Evolutionary conservation across 1,139 yeast species (phyloP).

Genomic region (Groenewaldozyma auringiensis): DNA sequence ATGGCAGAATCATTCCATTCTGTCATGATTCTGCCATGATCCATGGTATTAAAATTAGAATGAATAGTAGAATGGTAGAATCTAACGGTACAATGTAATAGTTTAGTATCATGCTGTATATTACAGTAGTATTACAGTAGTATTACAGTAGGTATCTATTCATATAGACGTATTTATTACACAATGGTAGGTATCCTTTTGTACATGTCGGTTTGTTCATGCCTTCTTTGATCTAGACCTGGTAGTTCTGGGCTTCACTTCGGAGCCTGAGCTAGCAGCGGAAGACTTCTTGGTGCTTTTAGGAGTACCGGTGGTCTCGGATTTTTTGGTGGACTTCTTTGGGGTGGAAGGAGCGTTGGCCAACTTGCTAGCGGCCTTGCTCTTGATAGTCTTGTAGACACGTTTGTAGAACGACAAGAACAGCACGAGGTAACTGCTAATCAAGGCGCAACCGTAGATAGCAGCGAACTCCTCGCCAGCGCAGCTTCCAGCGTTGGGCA

Average conservation of each 20-base stretch:
- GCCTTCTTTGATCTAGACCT: background rate
- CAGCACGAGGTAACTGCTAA: slow-evolving; percentile 81
- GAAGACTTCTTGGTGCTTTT: background rate
- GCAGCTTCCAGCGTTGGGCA: slow-evolving; percentile 84
- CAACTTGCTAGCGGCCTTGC: slow-evolving; percentile 14
- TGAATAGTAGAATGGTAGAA: no score
- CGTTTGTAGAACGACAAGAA: slow-evolving; percentile 90
- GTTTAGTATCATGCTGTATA: no score
- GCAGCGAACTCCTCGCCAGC: slow-evolving; percentile 93
- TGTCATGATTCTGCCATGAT: no score
- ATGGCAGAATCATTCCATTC: no score
- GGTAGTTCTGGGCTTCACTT: background rate
- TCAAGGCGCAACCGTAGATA: slow-evolving; percentile 76
- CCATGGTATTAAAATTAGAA: no score
- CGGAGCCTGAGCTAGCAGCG: background rate
- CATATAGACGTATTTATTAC: no score
- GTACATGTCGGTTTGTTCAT: no score
- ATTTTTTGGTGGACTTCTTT: slow-evolving; percentile 1
- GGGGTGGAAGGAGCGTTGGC: slow-evolving; percentile 6
- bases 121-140: no score
- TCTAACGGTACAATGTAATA: no score
- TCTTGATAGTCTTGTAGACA: slow-evolving; percentile 46
- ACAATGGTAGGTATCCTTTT: no score
- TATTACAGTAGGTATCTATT: no score
- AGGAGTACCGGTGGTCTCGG: slow-evolving; percentile 1